Percentiles rank a stretch among this genome's conserved stretches.
Evolutionary conservation across 1,284 basidiomycete species (phyloP).

Genomic region (Microbotryum silenes-acaulis): DNA sequence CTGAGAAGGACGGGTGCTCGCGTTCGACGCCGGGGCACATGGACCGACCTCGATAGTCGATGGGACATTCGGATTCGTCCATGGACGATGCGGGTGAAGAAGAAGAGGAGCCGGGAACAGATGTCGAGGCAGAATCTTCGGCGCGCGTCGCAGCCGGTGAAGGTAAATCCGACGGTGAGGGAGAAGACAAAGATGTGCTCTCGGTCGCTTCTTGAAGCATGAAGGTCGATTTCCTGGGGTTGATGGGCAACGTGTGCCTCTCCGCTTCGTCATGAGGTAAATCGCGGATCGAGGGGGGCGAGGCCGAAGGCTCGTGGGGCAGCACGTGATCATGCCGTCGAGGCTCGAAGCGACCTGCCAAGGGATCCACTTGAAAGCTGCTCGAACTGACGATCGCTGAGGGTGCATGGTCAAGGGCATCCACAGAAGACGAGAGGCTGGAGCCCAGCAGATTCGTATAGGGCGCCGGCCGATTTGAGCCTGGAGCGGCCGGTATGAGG

Average conservation of each 20-base stretch:
- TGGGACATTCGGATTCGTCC: conserved; percentile 2
- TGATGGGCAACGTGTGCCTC: too few relatives aligned
- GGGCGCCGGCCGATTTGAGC: neutral
- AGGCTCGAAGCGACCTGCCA: conserved; percentile 1
- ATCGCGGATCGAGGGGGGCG: too few relatives aligned
- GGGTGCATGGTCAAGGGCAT: neutral
- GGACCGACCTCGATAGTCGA: conserved; percentile 8
- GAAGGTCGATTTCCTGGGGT: too few relatives aligned
- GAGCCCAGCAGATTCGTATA: neutral
- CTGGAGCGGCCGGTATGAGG: neutral
- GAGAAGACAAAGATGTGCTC: neutral
- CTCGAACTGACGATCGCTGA: neutral
- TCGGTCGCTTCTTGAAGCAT: too few relatives aligned
- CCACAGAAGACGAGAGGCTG: neutral
- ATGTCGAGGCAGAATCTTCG: neutral
- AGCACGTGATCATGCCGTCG: neutral
- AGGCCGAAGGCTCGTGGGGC: too few relatives aligned
- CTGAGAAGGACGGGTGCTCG: neutral
- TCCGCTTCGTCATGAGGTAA: too few relatives aligned
- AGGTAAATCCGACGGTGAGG: neutral
- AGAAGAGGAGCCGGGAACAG: neutral
- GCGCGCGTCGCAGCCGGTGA: neutral
- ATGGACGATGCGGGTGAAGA: neutral
- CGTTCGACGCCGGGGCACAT: conserved; percentile 5
- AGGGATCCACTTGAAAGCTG: neutral